These are phyloP conservation scores for Fusarium hainanense DNA, from an alignment of 2,329 filamentous ascomycete species.

Conservation along the genomic window DNA sequence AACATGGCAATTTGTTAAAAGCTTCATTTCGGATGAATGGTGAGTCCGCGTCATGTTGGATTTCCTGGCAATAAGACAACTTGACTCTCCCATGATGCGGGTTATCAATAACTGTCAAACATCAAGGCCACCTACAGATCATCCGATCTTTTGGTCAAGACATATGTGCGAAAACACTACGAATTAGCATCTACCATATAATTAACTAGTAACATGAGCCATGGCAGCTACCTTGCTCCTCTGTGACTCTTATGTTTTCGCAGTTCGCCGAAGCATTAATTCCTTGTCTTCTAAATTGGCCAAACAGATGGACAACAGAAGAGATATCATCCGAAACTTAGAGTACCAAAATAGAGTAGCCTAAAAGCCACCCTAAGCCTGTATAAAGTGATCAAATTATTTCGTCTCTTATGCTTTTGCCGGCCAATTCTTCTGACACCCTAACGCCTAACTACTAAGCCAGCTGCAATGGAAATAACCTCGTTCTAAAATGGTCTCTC, in stretches of 20 bases:
- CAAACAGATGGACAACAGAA: not conserved
- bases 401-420: too few species aligned
- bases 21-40: not conserved
- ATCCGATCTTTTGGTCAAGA: not conserved
- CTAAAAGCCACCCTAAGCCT: too few species aligned
- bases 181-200: not conserved
- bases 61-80: not conserved
- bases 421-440: too few species aligned
- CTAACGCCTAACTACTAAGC: too few species aligned
- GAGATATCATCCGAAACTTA: too few species aligned
- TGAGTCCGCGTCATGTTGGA: not conserved
- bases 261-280: not conserved
- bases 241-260: not conserved
- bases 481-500: not conserved
- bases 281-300: not conserved
- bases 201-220: not conserved
- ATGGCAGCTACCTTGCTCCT: slow-evolving; percentile 1
- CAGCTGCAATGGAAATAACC: not conserved
- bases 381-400: too few species aligned
- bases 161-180: not conserved
- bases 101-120: not conserved
- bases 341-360: too few species aligned
- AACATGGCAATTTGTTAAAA: not conserved
- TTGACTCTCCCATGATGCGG: not conserved
- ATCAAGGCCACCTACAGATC: not conserved